phyloP scores from a whole-genome alignment of 495 filamentous ascomycete genomes.

The Hypoxylon crocopeplum region DNA sequence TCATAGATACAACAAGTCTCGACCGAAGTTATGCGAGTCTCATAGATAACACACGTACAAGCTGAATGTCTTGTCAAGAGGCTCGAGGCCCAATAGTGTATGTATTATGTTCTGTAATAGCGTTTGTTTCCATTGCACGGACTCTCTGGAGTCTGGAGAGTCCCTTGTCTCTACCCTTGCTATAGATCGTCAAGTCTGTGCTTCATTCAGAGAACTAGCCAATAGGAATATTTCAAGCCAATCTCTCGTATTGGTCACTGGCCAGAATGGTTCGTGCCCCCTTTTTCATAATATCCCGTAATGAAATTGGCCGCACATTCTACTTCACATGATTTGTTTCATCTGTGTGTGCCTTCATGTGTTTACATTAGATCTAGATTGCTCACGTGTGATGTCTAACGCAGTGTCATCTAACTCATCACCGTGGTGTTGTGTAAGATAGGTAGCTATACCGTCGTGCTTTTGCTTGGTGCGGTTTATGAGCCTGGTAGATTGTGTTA shows the following conservation, averaged over 20 bases:
- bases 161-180: conserved; percentile 11
- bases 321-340: conserved; percentile 32
- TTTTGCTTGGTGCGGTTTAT: too few relatives aligned
- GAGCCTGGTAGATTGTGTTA: too few relatives aligned
- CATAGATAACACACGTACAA: neutral
- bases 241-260: conserved; percentile 1
- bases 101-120: conserved; percentile 6
- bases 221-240: conserved; percentile 28
- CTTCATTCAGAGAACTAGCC: conserved; percentile 4
- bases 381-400: too few relatives aligned
- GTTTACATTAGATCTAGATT: conserved; percentile 8
- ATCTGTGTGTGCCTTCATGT: conserved; percentile 23
- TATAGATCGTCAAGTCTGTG: conserved; percentile 34
- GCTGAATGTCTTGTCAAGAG: conserved; percentile 12
- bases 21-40: neutral
- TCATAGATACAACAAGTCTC: neutral
- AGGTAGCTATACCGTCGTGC: too few relatives aligned
- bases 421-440: too few relatives aligned
- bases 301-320: conserved; percentile 30
- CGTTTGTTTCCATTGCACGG: conserved; percentile 7
- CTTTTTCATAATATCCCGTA: conserved; percentile 2
- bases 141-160: conserved; percentile 12
- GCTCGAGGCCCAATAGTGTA: conserved; percentile 11
- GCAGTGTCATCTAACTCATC: too few relatives aligned
- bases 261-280: neutral